Conservation (phyloP, 352 stramenopile species). For the Globisporangium iwayamae region DNA sequence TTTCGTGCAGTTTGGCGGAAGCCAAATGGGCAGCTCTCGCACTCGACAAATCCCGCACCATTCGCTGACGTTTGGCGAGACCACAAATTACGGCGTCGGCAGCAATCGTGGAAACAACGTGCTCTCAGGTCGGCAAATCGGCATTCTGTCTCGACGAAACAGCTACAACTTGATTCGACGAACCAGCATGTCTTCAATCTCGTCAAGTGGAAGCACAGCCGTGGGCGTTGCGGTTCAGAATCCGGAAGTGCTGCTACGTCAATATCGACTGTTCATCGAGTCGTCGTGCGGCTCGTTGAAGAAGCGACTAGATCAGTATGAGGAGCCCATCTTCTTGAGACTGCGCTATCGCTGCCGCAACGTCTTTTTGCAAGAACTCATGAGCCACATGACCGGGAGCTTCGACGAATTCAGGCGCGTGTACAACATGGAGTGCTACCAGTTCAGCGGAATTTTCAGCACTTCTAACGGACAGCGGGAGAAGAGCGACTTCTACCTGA, state of each 20-base stretch:
- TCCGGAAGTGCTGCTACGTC: constrained; percentile 60
- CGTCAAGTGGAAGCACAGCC: constrained; percentile 30
- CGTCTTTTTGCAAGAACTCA: constrained; percentile 77
- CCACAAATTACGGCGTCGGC: constrained; percentile 36
- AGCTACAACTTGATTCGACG: constrained; percentile 20
- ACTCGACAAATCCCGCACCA: constrained; percentile 43
- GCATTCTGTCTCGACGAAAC: constrained; percentile 24
- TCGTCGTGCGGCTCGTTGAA: constrained; percentile 51
- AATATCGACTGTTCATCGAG: constrained; percentile 78
- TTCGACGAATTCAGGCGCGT: constrained; percentile 78
- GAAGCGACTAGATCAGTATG: constrained; percentile 54
- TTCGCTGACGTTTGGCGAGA: constrained; percentile 59
- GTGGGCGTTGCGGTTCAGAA: constrained; percentile 52
- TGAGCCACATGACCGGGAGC: constrained; percentile 72
- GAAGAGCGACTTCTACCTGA: constrained; percentile 71
- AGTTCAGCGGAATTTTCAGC: constrained; percentile 75
- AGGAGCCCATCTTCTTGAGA: constrained; percentile 59
- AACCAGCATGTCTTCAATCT: constrained; percentile 35
- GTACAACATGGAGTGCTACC: constrained; percentile 62
- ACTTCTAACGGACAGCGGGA: constrained; percentile 66
- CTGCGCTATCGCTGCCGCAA: constrained; percentile 77
- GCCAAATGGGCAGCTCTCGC: constrained; percentile 30
- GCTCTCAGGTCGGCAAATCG: constrained; percentile 22
- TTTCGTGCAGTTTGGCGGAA: constrained; percentile 53
- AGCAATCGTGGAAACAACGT: constrained; percentile 24